Percentiles rank a stretch among this genome's conserved stretches.
Conservation (phyloP, 768 basidiomycete species). For the Leccinellum rugosiceps region DNA sequence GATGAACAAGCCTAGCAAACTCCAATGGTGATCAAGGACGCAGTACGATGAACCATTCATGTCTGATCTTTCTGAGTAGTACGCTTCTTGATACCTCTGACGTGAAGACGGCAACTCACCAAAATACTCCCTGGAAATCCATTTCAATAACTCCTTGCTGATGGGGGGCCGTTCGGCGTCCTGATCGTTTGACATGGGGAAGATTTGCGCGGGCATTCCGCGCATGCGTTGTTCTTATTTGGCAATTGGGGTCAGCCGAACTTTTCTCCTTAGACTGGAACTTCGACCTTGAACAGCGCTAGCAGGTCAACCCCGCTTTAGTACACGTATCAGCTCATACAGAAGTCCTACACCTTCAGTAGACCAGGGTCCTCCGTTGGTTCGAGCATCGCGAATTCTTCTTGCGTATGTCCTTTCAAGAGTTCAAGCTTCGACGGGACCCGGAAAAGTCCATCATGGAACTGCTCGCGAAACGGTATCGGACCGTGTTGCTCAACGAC, state of each 20-base stretch:
- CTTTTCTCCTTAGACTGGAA: background rate
- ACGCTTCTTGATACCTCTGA: background rate
- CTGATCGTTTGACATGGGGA: background rate
- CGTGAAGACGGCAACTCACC: slow-evolving; percentile 15
- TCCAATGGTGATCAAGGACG: slow-evolving; percentile 52
- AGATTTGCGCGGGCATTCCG: too few species aligned
- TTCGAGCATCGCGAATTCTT: slow-evolving; percentile 41
- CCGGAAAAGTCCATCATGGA: slow-evolving; percentile 27
- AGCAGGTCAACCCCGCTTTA: too few species aligned
- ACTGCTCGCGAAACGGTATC: slow-evolving; percentile 33
- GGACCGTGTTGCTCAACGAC: slow-evolving; percentile 33
- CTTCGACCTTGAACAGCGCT: too few species aligned
- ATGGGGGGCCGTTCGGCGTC: slow-evolving; percentile 12
- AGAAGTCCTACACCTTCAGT: too few species aligned
- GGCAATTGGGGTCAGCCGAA: too few species aligned
- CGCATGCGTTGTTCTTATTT: too few species aligned
- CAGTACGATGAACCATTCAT: slow-evolving; percentile 56
- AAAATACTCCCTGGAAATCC: slow-evolving; percentile 39
- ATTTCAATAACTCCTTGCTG: slow-evolving; percentile 23
- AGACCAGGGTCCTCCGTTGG: slow-evolving; percentile 35
- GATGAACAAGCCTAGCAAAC: slow-evolving; percentile 63
- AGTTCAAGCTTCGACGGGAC: slow-evolving; percentile 37
- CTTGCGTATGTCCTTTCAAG: slow-evolving; percentile 46
- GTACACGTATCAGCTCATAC: too few species aligned
- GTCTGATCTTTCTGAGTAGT: slow-evolving; percentile 37